Base-by-base conservation (phyloP, 2,329 filamentous ascomycete species). In the Sclerotinia minor region DNA sequence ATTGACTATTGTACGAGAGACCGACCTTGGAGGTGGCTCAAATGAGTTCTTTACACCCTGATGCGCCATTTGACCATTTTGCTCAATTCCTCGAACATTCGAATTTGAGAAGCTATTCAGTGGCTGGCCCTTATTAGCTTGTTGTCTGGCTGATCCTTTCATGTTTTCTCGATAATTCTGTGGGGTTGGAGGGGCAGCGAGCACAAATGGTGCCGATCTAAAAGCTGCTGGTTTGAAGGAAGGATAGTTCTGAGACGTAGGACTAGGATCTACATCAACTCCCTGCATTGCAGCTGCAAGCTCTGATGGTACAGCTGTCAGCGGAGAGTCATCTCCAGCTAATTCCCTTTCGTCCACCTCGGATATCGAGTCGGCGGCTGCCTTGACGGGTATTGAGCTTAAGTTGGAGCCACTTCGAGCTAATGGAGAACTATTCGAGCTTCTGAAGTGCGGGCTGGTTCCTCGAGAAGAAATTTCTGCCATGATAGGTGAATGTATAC, bases 311-410 rank as follows among this genome's bases (percentile, higher is more conserved):
- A 72, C 67, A 9, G 72, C 72, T 9, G 71, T 72, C 44, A 69
- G 57, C 6, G 69, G 69, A 15, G 64, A 65, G 15, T 69, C 67
- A 7, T 61, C 59, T 15, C 71, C 68, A 24, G 58, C 58, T n/a
- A 53, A 55, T 11, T 73, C 70, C 54, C 67, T 69, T 59, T 76
- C 76, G 26, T 75, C 75, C 38, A 71, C 70, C 68, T 76, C 75
- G n/a, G 73, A 73, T 50, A 77, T 77, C 17, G 73, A 73, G 9
- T 73, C 73, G 19, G 65, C 67, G 55, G 69, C 64, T 52, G 71
- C 74, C 57, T 70, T 72, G 64, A 67, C 21, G n/a, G 45, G 44
- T 21, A 64, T 71, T n/a, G 68, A 55, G 50, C 73, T 73, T 9
- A 73, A 58, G 17, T 71, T 67, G 29, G 75, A 74, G 24, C 72